Percentiles rank a stretch among this genome's conserved stretches.
phyloP scores from a whole-genome alignment of 2,329 filamentous ascomycete species.

The Xylaria digitata region DNA sequence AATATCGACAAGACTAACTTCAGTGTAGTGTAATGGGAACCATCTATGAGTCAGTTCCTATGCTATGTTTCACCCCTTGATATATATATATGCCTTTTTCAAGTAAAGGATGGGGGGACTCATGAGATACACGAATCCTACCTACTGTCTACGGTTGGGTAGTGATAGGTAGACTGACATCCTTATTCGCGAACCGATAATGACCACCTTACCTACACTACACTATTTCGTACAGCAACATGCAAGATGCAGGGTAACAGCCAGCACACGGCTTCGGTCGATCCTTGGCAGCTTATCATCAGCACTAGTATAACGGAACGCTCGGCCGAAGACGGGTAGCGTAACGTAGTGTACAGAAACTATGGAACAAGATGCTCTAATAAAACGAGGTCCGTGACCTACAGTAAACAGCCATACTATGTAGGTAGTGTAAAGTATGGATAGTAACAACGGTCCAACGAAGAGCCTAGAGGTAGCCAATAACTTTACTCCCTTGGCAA shows the following conservation, averaged over 20 bases:
- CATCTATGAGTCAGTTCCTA: not conserved
- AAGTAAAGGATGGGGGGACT: not conserved
- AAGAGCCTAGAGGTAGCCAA: conserved; percentile 5
- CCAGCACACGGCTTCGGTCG: conserved; percentile 1
- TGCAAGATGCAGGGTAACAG: conserved; percentile 18
- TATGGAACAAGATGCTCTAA: conserved; percentile 5
- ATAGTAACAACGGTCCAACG: not conserved
- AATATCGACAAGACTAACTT: not conserved
- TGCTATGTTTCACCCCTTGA: not conserved
- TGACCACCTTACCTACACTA: not conserved
- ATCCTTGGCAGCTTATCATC: conserved; percentile 30
- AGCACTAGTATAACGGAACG: conserved; percentile 28
- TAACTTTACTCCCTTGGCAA: not conserved
- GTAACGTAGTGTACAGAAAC: conserved; percentile 14
- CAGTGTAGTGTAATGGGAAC: not conserved
- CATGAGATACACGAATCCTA: not conserved
- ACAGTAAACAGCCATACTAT: not conserved
- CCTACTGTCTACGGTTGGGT: not conserved
- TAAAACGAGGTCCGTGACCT: conserved; percentile 16
- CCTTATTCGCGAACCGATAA: not conserved
- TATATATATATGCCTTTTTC: not conserved
- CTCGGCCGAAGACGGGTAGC: conserved; percentile 19
- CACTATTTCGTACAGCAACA: not conserved
- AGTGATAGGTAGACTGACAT: not conserved
- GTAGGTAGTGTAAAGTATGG: too few species aligned